A percentile compares a stretch with the other conserved stretches of the same genome.
Evolutionary conservation across 164 flowering plant genomes (phyloP).

Genomic region (Liriodendron chinense): DNA sequence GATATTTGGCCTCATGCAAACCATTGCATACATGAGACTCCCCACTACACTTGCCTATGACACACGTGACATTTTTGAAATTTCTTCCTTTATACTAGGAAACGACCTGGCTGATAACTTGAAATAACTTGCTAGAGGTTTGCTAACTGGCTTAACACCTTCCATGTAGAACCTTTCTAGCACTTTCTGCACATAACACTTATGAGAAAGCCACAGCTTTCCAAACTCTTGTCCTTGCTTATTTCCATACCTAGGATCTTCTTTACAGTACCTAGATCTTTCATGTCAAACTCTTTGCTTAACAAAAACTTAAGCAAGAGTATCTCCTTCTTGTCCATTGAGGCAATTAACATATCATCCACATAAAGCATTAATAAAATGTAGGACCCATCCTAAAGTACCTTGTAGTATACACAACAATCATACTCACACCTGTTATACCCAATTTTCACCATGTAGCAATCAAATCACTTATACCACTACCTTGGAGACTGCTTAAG

Average conservation of each 20-base stretch:
- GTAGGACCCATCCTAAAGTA: not conserved
- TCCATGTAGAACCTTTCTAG: not conserved
- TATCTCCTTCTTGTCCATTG: not conserved
- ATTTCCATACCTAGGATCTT: conserved; percentile 2
- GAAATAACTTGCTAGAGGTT: not conserved
- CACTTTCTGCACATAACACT: not conserved
- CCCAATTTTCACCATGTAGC: not conserved
- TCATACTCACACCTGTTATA: not conserved
- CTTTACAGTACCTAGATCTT: not conserved
- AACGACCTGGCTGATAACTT: not conserved
- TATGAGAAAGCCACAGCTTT: not conserved
- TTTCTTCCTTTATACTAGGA: not conserved
- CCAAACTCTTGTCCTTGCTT: not conserved
- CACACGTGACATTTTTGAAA: not conserved
- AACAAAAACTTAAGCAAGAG: not conserved
- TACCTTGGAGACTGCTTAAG: not conserved
- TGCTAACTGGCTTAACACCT: not conserved
- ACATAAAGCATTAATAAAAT: not conserved
- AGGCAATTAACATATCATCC: not conserved
- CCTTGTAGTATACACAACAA: not conserved
- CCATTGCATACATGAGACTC: not conserved
- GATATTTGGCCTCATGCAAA: not conserved
- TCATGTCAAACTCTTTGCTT: conserved; percentile 1
- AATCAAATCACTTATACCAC: not conserved
- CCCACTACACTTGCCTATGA: not conserved